Percentiles rank a stretch among this genome's conserved stretches.
Evolutionary conservation across 768 basidiomycete species (phyloP).

Genomic region (Kwoniella botswanensis): DNA sequence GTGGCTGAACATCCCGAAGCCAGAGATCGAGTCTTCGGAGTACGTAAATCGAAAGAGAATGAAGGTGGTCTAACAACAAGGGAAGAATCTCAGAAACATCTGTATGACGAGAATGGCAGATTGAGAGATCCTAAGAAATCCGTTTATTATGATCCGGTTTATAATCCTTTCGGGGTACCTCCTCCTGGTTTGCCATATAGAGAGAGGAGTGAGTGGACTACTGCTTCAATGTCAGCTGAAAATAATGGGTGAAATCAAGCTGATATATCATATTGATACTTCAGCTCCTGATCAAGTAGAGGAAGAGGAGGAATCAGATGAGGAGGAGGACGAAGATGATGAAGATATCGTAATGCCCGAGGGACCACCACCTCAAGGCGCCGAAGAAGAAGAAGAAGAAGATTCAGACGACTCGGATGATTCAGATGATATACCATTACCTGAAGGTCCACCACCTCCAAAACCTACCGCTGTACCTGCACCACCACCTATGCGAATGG

Average conservation of each 20-base stretch:
- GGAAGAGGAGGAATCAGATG: constrained; percentile 62
- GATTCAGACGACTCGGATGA: constrained; percentile 52
- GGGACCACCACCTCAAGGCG: constrained; percentile 67
- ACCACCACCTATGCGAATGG: constrained; percentile 15
- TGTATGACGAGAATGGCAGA: constrained; percentile 80
- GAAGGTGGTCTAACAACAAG: constrained; percentile 59
- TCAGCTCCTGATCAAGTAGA: constrained; percentile 66
- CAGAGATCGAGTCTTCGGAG: constrained; percentile 74
- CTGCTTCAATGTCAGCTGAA: neutral
- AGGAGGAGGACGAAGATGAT: constrained; percentile 60
- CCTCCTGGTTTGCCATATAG: constrained; percentile 97
- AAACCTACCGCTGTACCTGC: constrained; percentile 19
- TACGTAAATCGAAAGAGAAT: constrained; percentile 61
- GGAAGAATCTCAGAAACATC: constrained; percentile 55
- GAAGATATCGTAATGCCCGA: constrained; percentile 89
- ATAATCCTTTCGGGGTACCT: constrained; percentile 91
- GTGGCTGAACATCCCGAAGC: constrained; percentile 93
- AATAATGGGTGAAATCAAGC: neutral
- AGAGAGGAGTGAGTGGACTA: constrained; percentile 71
- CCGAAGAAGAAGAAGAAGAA: constrained; percentile 4
- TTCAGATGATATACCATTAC: constrained; percentile 57
- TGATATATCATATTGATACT: constrained; percentile 5
- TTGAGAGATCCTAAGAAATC: constrained; percentile 89
- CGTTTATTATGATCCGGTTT: constrained; percentile 87
- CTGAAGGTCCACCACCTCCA: constrained; percentile 59